Evolutionary conservation across 805 yeast genomes (phyloP).

Genomic region (Lipomyces sp.): DNA sequence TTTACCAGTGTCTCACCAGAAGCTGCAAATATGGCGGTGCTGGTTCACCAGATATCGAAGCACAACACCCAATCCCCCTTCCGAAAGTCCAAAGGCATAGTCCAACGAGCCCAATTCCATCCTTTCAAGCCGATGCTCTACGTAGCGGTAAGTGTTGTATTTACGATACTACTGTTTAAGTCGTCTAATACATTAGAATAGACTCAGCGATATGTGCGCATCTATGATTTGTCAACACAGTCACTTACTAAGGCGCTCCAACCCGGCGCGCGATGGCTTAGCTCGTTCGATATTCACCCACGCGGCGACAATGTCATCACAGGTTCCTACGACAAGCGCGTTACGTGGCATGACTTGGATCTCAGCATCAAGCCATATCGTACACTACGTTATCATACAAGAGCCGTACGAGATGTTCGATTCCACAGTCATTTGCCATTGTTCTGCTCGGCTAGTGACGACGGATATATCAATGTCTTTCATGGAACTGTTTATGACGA

Average conservation of each 20-base stretch:
- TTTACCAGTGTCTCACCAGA: constrained; percentile 97
- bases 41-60: constrained; percentile 92
- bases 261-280: constrained; percentile 97
- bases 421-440: constrained; percentile 90
- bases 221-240: constrained; percentile 90
- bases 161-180: background rate
- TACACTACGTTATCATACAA: constrained; percentile 90
- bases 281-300: constrained; percentile 91
- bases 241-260: constrained; percentile 76
- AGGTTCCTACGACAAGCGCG: constrained; percentile 91
- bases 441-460: constrained; percentile 94
- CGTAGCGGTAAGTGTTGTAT: constrained; percentile 57
- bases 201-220: constrained; percentile 88
- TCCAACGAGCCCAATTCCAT: constrained; percentile 96
- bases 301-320: constrained; percentile 90
- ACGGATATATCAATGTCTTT: constrained; percentile 90
- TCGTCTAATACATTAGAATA: background rate
- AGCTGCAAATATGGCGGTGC: constrained; percentile 81
- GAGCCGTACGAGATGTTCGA: constrained; percentile 85
- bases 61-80: constrained; percentile 96
- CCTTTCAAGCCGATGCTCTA: constrained; percentile 93
- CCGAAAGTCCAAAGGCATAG: constrained; percentile 87
- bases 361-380: constrained; percentile 88
- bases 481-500: constrained; percentile 97
- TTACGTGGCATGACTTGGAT: constrained; percentile 96